Percentiles rank a stretch among this genome's conserved stretches.
Evolutionary conservation across 1,139 yeast species (phyloP).

Genomic region (Debaryomycetaceae sp.): DNA sequence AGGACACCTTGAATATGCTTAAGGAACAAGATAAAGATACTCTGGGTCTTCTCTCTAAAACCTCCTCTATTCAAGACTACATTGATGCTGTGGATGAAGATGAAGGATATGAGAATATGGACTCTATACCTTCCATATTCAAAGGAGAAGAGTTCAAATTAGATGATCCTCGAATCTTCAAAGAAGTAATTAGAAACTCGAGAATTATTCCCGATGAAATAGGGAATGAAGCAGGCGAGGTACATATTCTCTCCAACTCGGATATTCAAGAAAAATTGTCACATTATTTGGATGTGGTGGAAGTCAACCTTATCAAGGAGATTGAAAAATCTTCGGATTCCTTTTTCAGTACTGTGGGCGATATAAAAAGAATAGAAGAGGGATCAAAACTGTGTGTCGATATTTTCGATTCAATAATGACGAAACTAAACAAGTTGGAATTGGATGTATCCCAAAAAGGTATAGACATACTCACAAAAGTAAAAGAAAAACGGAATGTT

Average conservation of each 20-base stretch:
- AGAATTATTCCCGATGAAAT: slow-evolving; percentile 31
- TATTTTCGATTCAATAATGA: slow-evolving; percentile 44
- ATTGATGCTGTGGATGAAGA: slow-evolving; percentile 6
- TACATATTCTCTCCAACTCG: slow-evolving; percentile 36
- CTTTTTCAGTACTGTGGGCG: slow-evolving; percentile 81
- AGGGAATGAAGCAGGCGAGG: slow-evolving; percentile 8
- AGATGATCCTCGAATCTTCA: slow-evolving; percentile 85
- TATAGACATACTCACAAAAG: slow-evolving; percentile 46
- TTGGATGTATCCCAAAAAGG: slow-evolving; percentile 51
- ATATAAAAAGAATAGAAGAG: slow-evolving; percentile 59
- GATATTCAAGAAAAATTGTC: slow-evolving; percentile 78
- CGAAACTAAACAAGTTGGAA: slow-evolving; percentile 42
- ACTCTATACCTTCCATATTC: slow-evolving; percentile 64
- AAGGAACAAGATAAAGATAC: slow-evolving; percentile 19
- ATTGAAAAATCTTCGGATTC: slow-evolving; percentile 81
- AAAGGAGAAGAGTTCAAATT: slow-evolving; percentile 67
- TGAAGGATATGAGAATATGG: slow-evolving; percentile 9
- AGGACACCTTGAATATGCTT: slow-evolving; percentile 45
- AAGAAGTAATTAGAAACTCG: slow-evolving; percentile 60
- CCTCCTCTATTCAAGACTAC: slow-evolving; percentile 8
- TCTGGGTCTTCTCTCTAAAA: background rate
- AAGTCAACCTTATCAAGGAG: slow-evolving; percentile 73
- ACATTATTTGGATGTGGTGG: slow-evolving; percentile 81
- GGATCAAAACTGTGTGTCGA: slow-evolving; percentile 53
- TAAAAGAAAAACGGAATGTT: slow-evolving; percentile 57